These are phyloP conservation scores for Aspergillus pseudonomiae DNA, from an alignment of 2,329 filamentous ascomycete species.

Conservation along the genomic window DNA sequence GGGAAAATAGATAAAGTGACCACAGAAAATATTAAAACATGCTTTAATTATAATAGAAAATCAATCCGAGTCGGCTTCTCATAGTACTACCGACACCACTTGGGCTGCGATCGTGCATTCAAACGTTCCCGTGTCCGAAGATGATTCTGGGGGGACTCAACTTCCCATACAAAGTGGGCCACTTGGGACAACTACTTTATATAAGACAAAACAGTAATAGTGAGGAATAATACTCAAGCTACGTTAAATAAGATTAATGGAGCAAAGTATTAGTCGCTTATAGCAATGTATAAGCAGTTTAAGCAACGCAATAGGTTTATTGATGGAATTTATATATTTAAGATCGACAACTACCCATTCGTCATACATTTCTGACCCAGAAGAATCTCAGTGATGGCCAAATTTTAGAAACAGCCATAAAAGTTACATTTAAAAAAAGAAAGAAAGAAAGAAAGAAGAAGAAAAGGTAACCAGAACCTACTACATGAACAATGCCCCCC, in stretches of 20 bases:
- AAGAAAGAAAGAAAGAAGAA: neutral
- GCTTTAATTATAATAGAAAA: no score
- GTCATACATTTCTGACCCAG: no score
- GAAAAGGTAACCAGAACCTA: neutral
- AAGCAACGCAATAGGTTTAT: no score
- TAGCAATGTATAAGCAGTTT: no score
- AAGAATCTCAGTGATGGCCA: no score
- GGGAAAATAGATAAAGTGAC: neutral
- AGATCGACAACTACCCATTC: neutral
- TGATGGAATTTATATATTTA: no score
- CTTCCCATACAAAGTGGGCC: constrained; percentile 27
- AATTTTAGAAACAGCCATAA: no score
- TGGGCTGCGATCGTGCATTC: constrained; percentile 2
- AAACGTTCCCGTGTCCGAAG: constrained; percentile 20
- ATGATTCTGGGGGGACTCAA: constrained; percentile 17
- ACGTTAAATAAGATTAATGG: no score
- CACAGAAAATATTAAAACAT: no score
- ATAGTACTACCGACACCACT: constrained; percentile 13
- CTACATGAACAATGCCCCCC: neutral
- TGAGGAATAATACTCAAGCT: neutral
- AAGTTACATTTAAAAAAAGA: no score
- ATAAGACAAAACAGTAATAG: neutral
- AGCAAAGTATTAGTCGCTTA: no score
- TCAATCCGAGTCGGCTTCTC: neutral
- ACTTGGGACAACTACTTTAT: neutral